Conservation (phyloP, 2,329 filamentous ascomycete genomes). For the Paraphaeosphaeria sporulosa region DNA sequence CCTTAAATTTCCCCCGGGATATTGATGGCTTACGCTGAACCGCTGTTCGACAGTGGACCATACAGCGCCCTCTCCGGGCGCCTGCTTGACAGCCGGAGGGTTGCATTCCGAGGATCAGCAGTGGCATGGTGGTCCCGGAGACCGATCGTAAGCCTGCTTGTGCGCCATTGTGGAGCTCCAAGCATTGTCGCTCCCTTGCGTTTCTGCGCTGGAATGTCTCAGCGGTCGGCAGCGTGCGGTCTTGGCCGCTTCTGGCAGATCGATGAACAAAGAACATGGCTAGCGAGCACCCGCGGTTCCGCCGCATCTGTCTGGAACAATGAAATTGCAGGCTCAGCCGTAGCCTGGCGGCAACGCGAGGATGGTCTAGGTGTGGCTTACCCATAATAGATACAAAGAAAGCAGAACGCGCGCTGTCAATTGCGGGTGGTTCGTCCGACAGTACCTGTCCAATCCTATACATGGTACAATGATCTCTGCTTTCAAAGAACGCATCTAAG, state of each 20-base stretch:
- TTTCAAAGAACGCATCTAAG: conserved; percentile 41
- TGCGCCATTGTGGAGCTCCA: conserved; percentile 26
- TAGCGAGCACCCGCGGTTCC: conserved; percentile 34
- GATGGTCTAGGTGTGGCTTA: conserved; percentile 22
- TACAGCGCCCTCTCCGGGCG: conserved; percentile 7
- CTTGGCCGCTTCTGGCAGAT: conserved; percentile 43
- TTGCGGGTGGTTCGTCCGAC: conserved; percentile 32
- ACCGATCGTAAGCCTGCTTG: conserved; percentile 23
- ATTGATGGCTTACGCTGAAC: conserved; percentile 30
- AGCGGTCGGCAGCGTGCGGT: conserved; percentile 30
- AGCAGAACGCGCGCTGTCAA: conserved; percentile 30
- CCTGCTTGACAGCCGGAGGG: conserved; percentile 16
- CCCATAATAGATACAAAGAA: conserved; percentile 47
- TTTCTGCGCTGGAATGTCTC: conserved; percentile 46
- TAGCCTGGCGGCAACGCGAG: conserved; percentile 33
- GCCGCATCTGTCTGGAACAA: conserved; percentile 47
- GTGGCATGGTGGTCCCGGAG: conserved; percentile 26
- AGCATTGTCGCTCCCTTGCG: conserved; percentile 48
- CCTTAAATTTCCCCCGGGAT: conserved; percentile 43
- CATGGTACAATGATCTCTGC: conserved; percentile 45
- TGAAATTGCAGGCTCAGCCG: conserved; percentile 40
- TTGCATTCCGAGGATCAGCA: conserved; percentile 27
- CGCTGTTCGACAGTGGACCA: conserved; percentile 21
- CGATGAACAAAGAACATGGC: conserved; percentile 45
- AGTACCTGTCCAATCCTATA: conserved; percentile 31